Evolutionary conservation across 1,284 basidiomycete species (phyloP).

Genomic region (Lignosus rhinocerotis): DNA sequence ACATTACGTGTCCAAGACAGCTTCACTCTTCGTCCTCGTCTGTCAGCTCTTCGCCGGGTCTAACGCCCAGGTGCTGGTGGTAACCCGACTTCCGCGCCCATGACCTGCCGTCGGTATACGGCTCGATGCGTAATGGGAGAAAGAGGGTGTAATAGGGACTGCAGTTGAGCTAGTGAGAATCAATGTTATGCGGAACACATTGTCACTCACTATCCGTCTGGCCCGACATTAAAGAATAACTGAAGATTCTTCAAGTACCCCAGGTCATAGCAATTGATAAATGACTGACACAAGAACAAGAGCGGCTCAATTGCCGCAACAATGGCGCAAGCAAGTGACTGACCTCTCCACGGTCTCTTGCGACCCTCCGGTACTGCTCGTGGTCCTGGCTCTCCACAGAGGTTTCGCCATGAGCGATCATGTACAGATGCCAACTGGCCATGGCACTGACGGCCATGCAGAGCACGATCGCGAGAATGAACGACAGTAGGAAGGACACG

Average conservation of each 20-base stretch:
- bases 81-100: constrained; percentile 76
- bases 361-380: constrained; percentile 72
- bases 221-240: constrained; percentile 88
- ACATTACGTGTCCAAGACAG: neutral
- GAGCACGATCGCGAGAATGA: constrained; percentile 76
- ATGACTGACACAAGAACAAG: constrained; percentile 46
- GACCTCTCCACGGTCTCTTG: constrained; percentile 72
- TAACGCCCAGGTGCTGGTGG: constrained; percentile 58
- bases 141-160: constrained; percentile 79
- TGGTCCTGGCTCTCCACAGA: constrained; percentile 92
- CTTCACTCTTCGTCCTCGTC: constrained; percentile 59
- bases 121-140: constrained; percentile 78
- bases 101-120: constrained; percentile 83
- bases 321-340: constrained; percentile 22
- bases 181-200: neutral
- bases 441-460: constrained; percentile 83
- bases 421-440: constrained; percentile 79
- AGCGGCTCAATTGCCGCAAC: neutral
- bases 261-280: constrained; percentile 91
- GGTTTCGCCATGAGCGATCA: constrained; percentile 81
- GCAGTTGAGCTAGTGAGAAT: neutral
- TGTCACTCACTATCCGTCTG: constrained; percentile 72
- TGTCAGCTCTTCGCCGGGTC: constrained; percentile 69
- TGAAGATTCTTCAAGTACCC: constrained; percentile 78
- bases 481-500: constrained; percentile 71